Conservation (phyloP, 176 grass and related monocot genomes). For the Oryza nivara region DNA sequence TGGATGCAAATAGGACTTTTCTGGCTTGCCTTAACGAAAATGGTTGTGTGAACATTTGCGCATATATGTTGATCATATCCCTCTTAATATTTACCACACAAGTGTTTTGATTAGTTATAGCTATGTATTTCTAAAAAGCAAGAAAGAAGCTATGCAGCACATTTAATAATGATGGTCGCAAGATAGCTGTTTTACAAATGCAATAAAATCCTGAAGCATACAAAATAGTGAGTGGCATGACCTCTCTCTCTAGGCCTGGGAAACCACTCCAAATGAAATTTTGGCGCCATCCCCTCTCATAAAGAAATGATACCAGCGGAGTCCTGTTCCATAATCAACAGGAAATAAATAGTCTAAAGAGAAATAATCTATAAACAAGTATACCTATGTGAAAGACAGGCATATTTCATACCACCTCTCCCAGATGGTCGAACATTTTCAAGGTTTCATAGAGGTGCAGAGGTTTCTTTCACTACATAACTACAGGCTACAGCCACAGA, state of each 20-base stretch:
- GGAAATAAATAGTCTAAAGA: constrained; percentile 21
- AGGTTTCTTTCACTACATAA: background rate
- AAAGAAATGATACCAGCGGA: constrained; percentile 83
- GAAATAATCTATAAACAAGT: background rate
- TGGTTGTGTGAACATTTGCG: background rate
- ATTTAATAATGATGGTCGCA: background rate
- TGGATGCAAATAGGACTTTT: constrained; percentile 18
- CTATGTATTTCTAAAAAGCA: background rate
- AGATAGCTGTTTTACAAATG: constrained; percentile 14
- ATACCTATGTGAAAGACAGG: background rate
- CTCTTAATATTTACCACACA: too few species aligned
- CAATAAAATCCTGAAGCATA: constrained; percentile 21
- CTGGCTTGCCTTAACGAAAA: background rate
- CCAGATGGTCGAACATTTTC: background rate
- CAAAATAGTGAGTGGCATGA: constrained; percentile 44
- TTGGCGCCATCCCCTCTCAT: constrained; percentile 95
- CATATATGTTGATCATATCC: background rate
- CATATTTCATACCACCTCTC: background rate
- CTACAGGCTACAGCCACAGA: background rate
- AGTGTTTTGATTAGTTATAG: background rate
- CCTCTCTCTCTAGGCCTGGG: constrained; percentile 86
- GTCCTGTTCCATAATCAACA: constrained; percentile 58
- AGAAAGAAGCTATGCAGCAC: background rate
- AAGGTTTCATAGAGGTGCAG: background rate
- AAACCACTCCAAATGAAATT: constrained; percentile 95